These are phyloP conservation scores for Aegilops bicornis DNA, from an alignment of 176 grass and related monocot species.

Conservation along the genomic window DNA sequence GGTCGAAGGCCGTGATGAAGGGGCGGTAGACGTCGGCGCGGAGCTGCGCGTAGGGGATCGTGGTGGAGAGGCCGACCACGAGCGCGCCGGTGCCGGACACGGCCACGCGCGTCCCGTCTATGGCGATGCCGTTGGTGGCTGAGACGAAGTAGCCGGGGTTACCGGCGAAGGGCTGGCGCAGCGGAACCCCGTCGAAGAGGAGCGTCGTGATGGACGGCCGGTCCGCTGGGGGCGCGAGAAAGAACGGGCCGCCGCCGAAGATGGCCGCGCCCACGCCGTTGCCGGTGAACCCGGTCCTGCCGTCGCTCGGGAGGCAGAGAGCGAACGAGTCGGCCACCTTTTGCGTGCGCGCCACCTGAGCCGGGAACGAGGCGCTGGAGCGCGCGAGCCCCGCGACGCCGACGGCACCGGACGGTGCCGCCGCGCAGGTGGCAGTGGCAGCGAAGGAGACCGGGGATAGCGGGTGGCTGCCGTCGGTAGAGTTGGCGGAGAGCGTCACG, in stretches of 20 bases:
- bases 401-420: constrained; percentile 10
- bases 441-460: constrained; percentile 11
- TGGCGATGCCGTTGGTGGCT: constrained; percentile 31
- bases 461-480: constrained; percentile 68
- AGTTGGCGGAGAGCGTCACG: constrained; percentile 28
- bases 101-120: constrained; percentile 6
- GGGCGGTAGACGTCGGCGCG: constrained; percentile 40
- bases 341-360: constrained; percentile 38
- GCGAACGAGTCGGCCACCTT: constrained; percentile 51
- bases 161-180: background rate
- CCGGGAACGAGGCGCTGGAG: constrained; percentile 33
- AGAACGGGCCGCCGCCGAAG: constrained; percentile 50
- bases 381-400: constrained; percentile 65
- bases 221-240: constrained; percentile 14
- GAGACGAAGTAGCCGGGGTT: constrained; percentile 39
- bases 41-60: constrained; percentile 44
- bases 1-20: constrained; percentile 36
- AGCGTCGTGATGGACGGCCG: background rate
- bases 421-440: constrained; percentile 51
- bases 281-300: background rate
- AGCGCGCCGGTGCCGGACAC: background rate
- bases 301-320: constrained; percentile 70
- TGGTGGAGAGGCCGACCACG: background rate
- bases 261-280: constrained; percentile 47
- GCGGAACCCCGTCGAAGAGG: constrained; percentile 18